Base-by-base conservation (phyloP, 1,284 basidiomycete genomes). In the Sporisorium scitamineum region DNA sequence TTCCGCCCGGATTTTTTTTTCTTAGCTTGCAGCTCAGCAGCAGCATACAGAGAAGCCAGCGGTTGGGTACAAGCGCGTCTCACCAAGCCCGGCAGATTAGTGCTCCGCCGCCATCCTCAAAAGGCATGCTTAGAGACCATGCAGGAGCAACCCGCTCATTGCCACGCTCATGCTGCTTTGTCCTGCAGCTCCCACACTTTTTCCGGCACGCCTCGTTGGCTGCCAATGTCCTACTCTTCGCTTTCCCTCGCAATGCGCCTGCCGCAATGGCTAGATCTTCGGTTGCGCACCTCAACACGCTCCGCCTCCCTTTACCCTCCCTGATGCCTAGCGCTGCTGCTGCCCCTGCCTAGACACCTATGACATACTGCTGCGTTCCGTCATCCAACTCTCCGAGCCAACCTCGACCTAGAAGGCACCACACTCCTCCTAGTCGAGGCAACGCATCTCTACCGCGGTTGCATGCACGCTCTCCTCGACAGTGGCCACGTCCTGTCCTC, bases 61-160 rank as follows among this genome's bases (percentile, higher is more conserved):
- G 7, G 18, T 18, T 48, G 27, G 47, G 47, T 48, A 48, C 47
- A 31, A 48, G 47, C 47, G 47, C 47, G 47, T 48, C 20, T n/a
- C n/a, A n/a, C 27, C 27, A 13, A 10, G 14, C 29, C 27, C 10
- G 16, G 24, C 20, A 51, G 24, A 10, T 52, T 59, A 34, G 29
- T 29, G 37, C 27, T 59, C 48, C 57, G 50, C 50, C 11, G 50
- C 47, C 29, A 48, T 18, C 45, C 27, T 29, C 14, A 29, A 18
- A 29, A 39, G 14, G 16, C 18, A 48, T 31, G 47, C 47, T 37
- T 13, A 37, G 13, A 14, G 14, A 7, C n/a, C 26, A 24, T 47
- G 45, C 45, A 47, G 14, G 45, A 27, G 24, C 24, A 47, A 47
- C 6, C 18, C 9, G 47, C 47, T 48, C 18, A 0, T 16, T 48